Base-by-base conservation (phyloP, 768 basidiomycete species). In the Amanita pallidorosea region DNA sequence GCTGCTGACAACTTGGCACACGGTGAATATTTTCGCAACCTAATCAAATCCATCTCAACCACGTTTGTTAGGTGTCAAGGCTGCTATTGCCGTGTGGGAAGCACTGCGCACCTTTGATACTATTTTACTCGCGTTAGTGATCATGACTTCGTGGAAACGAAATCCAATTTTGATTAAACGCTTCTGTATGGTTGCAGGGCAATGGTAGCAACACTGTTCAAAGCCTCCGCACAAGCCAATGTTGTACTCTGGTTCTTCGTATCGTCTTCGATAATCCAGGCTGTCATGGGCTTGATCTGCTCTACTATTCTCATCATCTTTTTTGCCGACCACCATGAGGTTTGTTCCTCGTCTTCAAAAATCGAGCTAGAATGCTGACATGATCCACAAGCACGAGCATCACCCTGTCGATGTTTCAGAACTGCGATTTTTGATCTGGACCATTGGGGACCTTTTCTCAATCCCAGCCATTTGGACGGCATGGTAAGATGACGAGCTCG, bases 251-350 rank as follows among this genome's bases (percentile, higher is more conserved):
- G 50, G 43, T 44, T 51, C 18, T 45, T 51, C 25, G 23, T n/a
- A 20, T n/a, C 42, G 2, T n/a, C 31, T n/a, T 45, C 50, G 3
- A 7, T 36, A 17, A 7, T 45, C 18, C 50, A 41, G 23, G 50
- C 50, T 34, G 7, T 25, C 34, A 45, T 44, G 33, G 41, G 31
- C 22, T n/a, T 51, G 42, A 13, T 45, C 12, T 27, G 8, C 22
- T 51, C 50, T 13, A 51, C 31, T 9, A 42, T 45, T 7, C 42
- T 51, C 20, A 45, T 51, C 40, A 35, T 51, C 20, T 45, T 22
- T 17, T 51, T 51, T n/a, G 44, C 34, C 20, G 12, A 33, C 13
- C 1, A 20, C 40, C 27, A 7, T 42, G 18, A 43, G 12, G 49
- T 43, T 33, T 25, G 42, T 45, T 8, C 29, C n/a, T 13, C n/a